These are phyloP conservation scores for Noccaea bulbosa DNA, from an alignment of 345 rosid genomes.

Conservation along the genomic window DNA sequence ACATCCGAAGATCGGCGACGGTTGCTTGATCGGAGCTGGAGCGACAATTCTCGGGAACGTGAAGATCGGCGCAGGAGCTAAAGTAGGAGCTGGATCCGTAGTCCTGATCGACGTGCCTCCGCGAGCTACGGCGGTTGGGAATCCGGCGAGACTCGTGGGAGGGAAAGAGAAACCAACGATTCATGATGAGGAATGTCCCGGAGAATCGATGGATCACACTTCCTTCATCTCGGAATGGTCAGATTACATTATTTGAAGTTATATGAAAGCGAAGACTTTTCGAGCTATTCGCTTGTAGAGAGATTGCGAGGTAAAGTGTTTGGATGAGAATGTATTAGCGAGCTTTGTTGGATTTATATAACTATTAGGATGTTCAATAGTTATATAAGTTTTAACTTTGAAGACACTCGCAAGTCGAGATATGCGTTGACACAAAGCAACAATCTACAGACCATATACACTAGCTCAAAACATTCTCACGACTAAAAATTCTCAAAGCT, in stretches of 20 bases:
- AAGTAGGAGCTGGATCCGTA: conserved; percentile 92
- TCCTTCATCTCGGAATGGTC: conserved; percentile 94
- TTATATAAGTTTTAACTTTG: not conserved
- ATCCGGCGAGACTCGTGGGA: conserved; percentile 93
- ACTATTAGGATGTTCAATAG: not conserved
- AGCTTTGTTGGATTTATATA: conserved; percentile 7
- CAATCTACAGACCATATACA: too few species aligned
- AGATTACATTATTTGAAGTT: conserved; percentile 60
- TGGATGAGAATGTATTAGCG: conserved; percentile 3
- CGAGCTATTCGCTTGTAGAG: not conserved
- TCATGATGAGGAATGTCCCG: conserved; percentile 72
- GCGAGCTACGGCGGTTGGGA: conserved; percentile 84
- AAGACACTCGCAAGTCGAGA: too few species aligned
- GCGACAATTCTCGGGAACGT: conserved; percentile 89
- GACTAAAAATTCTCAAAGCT: too few species aligned
- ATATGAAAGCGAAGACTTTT: not conserved
- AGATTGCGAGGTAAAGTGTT: not conserved
- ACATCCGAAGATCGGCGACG: conserved; percentile 95
- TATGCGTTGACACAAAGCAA: too few species aligned
- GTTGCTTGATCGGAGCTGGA: conserved; percentile 92
- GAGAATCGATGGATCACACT: conserved; percentile 98
- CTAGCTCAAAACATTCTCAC: too few species aligned
- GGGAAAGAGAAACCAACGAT: conserved; percentile 73
- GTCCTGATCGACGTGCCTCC: conserved; percentile 83
- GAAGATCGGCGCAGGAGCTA: conserved; percentile 85